Percentiles rank a stretch among this genome's conserved stretches.
These are phyloP conservation scores for Rhizopus arrhizus DNA, from an alignment of 371 early-diverging fungal genomes.

Conservation along the genomic window DNA sequence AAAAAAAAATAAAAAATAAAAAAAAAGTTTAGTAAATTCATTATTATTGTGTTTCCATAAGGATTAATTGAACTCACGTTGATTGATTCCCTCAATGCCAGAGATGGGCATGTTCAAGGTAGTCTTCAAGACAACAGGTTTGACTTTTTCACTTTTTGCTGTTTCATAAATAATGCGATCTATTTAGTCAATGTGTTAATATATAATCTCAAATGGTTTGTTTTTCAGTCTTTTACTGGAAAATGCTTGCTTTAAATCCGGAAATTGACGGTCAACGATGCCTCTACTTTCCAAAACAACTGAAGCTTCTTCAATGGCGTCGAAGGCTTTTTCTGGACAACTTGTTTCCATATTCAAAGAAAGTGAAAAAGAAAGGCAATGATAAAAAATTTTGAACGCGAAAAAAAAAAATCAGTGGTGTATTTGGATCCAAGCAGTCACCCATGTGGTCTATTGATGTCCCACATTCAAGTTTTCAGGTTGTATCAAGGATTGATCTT, in stretches of 20 bases:
- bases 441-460: neutral
- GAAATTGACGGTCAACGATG: slow-evolving; percentile 23
- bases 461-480: neutral
- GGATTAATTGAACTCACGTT: slow-evolving; percentile 10
- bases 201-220: neutral
- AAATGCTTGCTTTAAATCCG: slow-evolving; percentile 28
- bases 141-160: neutral
- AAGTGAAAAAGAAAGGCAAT: neutral
- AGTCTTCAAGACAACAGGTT: slow-evolving; percentile 12
- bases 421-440: neutral
- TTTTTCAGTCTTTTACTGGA: slow-evolving; percentile 14
- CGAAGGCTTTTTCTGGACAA: slow-evolving; percentile 18
- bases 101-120: slow-evolving; percentile 9
- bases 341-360: slow-evolving; percentile 14
- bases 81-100: slow-evolving; percentile 9
- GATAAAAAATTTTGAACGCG: slow-evolving; percentile 2
- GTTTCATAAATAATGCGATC: slow-evolving; percentile 5
- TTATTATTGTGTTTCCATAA: neutral
- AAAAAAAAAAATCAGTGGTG: slow-evolving; percentile 1
- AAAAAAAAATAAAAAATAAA: neutral
- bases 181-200: neutral
- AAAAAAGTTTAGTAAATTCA: neutral
- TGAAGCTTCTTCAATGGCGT: slow-evolving; percentile 12
- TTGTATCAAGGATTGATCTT: neutral
- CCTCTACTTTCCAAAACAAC: slow-evolving; percentile 16